Evolutionary conservation across 2,329 filamentous ascomycete genomes (phyloP).

Genomic region (Calonectria hawksworthii): DNA sequence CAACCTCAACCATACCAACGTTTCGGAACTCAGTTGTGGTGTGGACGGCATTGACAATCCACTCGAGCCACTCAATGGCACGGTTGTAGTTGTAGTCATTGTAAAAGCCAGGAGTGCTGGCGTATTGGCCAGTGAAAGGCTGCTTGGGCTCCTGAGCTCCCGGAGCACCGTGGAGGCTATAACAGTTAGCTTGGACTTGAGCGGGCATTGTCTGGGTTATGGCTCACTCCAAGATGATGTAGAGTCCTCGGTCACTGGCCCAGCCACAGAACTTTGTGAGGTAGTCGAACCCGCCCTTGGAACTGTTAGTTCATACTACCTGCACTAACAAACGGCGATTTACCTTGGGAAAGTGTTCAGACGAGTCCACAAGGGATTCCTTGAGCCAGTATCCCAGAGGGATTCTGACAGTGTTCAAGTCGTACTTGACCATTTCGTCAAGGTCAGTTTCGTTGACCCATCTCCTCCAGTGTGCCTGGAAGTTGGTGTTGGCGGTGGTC

Average conservation of each 20-base stretch:
- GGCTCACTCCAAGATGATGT: constrained; percentile 64
- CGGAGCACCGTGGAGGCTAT: constrained; percentile 62
- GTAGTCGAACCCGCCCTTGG: constrained; percentile 57
- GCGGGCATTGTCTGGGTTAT: not conserved
- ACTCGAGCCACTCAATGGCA: constrained; percentile 67
- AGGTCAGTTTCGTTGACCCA: constrained; percentile 66
- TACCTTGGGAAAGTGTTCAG: constrained; percentile 63
- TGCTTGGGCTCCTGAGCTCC: constrained; percentile 62
- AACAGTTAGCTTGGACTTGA: not conserved
- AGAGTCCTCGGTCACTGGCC: constrained; percentile 63
- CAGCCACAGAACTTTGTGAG: constrained; percentile 62
- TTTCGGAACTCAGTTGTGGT: constrained; percentile 62
- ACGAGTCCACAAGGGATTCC: constrained; percentile 62
- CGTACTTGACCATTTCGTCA: constrained; percentile 61
- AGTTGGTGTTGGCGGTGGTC: constrained; percentile 59
- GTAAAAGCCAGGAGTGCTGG: constrained; percentile 64
- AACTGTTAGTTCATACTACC: not conserved
- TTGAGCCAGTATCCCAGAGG: constrained; percentile 70
- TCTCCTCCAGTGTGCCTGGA: constrained; percentile 63
- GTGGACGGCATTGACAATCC: constrained; percentile 68
- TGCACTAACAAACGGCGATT: not conserved
- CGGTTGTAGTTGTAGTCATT: constrained; percentile 69
- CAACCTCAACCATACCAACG: constrained; percentile 70
- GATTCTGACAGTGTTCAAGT: constrained; percentile 67
- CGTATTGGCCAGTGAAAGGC: constrained; percentile 60